Evolutionary conservation across 2,329 filamentous ascomycete species (phyloP).

Genomic region (Fusarium sp.): DNA sequence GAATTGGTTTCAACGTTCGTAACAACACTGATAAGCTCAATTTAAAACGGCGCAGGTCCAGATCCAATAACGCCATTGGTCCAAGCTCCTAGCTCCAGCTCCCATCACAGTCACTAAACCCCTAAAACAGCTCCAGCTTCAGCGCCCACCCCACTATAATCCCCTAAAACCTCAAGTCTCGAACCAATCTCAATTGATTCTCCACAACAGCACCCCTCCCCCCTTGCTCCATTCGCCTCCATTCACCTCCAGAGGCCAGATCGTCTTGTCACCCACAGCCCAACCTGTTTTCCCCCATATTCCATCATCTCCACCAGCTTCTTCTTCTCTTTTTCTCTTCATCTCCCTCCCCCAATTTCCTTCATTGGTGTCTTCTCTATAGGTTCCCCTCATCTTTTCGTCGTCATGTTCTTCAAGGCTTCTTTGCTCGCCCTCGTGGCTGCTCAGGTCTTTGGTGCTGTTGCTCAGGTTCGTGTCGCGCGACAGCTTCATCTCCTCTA

Average conservation of each 20-base stretch:
- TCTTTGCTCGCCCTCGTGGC: constrained; percentile 78
- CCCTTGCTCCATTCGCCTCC: constrained; percentile 29
- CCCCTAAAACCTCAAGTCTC: not conserved
- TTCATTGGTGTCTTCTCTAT: constrained; percentile 16
- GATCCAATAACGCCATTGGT: constrained; percentile 22
- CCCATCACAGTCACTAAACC: constrained; percentile 2
- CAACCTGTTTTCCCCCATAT: constrained; percentile 27
- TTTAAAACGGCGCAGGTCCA: not conserved
- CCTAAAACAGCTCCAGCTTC: constrained; percentile 19
- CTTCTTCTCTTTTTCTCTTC: constrained; percentile 11
- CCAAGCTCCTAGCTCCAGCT: constrained; percentile 13
- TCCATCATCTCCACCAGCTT: constrained; percentile 34
- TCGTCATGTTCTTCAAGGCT: constrained; percentile 77
- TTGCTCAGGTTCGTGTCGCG: constrained; percentile 66
- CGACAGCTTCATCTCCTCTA: not conserved
- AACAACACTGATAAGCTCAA: not conserved
- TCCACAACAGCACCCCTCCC: constrained; percentile 27
- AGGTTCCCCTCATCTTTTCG: constrained; percentile 8
- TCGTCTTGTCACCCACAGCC: constrained; percentile 43
- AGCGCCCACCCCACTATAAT: constrained; percentile 2
- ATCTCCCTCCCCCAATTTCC: constrained; percentile 3
- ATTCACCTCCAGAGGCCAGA: constrained; percentile 40
- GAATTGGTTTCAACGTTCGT: not conserved
- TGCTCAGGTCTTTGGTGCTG: constrained; percentile 71
- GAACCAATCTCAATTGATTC: constrained; percentile 2